Base-by-base conservation (phyloP, 2,329 filamentous ascomycete genomes). In the Sporothrix brunneoviolacea region DNA sequence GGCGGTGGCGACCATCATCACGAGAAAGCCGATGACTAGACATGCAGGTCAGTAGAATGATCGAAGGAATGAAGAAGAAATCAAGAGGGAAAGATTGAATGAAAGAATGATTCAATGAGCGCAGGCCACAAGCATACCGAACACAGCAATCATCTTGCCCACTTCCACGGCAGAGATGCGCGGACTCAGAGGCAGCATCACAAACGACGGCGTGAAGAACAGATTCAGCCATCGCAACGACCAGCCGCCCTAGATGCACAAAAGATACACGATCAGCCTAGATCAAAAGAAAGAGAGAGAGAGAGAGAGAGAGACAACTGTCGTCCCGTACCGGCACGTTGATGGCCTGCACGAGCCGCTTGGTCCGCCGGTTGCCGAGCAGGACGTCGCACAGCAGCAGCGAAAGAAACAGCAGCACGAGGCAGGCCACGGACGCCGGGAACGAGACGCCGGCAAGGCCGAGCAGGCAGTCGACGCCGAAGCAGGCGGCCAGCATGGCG, bases 121-220 rank as follows among this genome's bases (percentile, higher is more conserved):
- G 32, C 12, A 40, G 38, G 36, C n/a, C 0, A 4, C 7, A 16
- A 8, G 22, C 24, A 12, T 57, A 80, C 78, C 58, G 58, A 82
- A 82, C 1, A 83, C 74, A 21, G 68, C 75, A 54, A 82, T 77
- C 36, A 82, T 79, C 59, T 80, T 80, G 35, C 70, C 69, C 12
- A 82, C 75, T 58, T 83, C 79, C 0, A 69, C 58, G 2, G 72
- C 70, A 18, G 75, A 70, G 16, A 82, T 77, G 0, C 70, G 56
- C 2, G 76, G 71, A 56, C 77, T 80, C 2, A 83, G 66, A 7
- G 79, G 78, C 1, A 83, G 65, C 24, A 80, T 67, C 8, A 82
- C 71, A 64, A 83, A 83, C 0, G 77, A 74, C 8, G 77, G 79
- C 3, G 74, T 78, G 57, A 82, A 82, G 56, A 79, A 73, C 45